These are phyloP conservation scores for Plantago rigida DNA, from an alignment of 305 asterid species.

Conservation along the genomic window DNA sequence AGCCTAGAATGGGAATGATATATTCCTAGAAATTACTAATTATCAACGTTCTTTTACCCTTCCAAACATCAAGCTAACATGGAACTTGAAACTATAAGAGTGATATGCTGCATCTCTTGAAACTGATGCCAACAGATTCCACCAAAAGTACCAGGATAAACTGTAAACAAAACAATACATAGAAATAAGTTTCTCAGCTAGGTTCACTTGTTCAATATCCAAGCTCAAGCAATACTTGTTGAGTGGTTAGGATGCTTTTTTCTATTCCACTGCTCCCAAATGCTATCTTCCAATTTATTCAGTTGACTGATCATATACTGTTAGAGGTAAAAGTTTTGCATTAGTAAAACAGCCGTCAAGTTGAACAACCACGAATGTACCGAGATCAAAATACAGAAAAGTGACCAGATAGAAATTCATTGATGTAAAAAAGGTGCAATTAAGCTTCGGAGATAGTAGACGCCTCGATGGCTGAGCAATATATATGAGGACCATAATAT, in stretches of 20 bases:
- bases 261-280: slow-evolving; percentile 76
- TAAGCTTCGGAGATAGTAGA: too few species aligned
- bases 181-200: background rate
- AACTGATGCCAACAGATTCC: slow-evolving; percentile 8
- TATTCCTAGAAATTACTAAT: background rate
- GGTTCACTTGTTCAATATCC: slow-evolving; percentile 5
- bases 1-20: slow-evolving; percentile 1
- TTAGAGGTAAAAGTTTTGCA: slow-evolving; percentile 26
- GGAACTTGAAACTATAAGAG: background rate
- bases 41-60: background rate
- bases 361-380: background rate
- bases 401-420: background rate
- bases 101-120: background rate
- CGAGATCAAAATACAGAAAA: slow-evolving; percentile 2
- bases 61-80: slow-evolving; percentile 1
- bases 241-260: slow-evolving; percentile 39
- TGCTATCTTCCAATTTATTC: slow-evolving; percentile 86
- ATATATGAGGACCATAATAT: too few species aligned
- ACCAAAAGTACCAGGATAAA: slow-evolving; percentile 3
- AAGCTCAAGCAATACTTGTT: slow-evolving; percentile 28
- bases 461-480: too few species aligned
- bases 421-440: too few species aligned
- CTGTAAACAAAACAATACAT: background rate
- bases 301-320: slow-evolving; percentile 89
- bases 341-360: slow-evolving; percentile 23